A percentile compares a stretch with the other conserved stretches of the same genome.
phyloP scores from a whole-genome alignment of 2,329 filamentous ascomycete species.

The Madurella fahalii region DNA sequence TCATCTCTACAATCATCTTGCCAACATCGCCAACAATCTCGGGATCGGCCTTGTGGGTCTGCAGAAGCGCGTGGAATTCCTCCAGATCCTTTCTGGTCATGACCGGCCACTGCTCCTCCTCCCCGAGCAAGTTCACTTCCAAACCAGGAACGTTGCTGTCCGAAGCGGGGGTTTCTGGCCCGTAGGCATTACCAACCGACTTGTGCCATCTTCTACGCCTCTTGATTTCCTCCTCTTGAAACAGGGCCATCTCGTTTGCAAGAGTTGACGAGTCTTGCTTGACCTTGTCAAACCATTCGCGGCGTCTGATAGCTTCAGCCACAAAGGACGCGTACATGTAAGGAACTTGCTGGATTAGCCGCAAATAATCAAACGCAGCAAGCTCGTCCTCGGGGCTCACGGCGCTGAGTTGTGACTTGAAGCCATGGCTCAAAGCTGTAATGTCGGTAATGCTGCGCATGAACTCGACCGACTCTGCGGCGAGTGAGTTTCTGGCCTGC shows the following conservation, averaged over 20 bases:
- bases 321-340: slow-evolving; percentile 87
- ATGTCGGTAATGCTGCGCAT: slow-evolving; percentile 82
- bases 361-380: slow-evolving; percentile 75
- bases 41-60: slow-evolving; percentile 61
- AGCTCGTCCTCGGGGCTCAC: slow-evolving; percentile 72
- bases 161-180: slow-evolving; percentile 54
- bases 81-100: slow-evolving; percentile 73
- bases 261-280: slow-evolving; percentile 80
- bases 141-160: slow-evolving; percentile 71
- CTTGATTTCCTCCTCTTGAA: slow-evolving; percentile 89
- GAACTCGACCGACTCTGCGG: slow-evolving; percentile 61
- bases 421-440: slow-evolving; percentile 67
- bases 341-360: slow-evolving; percentile 76
- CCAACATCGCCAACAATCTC: slow-evolving; percentile 66
- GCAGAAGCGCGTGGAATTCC: slow-evolving; percentile 65
- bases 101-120: slow-evolving; percentile 75
- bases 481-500: slow-evolving; percentile 64
- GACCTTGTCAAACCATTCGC: slow-evolving; percentile 90
- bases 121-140: slow-evolving; percentile 79
- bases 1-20: slow-evolving; percentile 74
- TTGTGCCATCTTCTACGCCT: slow-evolving; percentile 88
- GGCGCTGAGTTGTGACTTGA: slow-evolving; percentile 68
- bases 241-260: slow-evolving; percentile 87
- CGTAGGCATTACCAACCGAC: slow-evolving; percentile 71
- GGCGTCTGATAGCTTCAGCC: slow-evolving; percentile 77